These are phyloP conservation scores for Coemansia sp. DNA, from an alignment of 192 early-diverging fungal species.

Conservation along the genomic window DNA sequence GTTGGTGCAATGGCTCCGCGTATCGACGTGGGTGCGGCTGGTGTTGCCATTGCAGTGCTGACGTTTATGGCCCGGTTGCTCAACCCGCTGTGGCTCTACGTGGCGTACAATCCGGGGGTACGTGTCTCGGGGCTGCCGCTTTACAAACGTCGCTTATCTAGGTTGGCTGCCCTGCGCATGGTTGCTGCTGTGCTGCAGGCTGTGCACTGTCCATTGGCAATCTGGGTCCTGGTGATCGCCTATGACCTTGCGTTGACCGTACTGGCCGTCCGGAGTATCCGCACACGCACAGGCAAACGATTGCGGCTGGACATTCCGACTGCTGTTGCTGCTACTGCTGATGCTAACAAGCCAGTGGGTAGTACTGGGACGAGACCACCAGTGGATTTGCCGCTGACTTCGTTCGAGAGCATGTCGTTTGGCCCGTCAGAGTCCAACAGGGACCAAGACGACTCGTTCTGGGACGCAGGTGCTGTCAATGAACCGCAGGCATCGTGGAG, in stretches of 20 bases:
- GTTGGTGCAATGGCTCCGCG: background rate
- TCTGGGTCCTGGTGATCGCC: constrained; percentile 6
- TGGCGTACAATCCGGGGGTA: constrained; percentile 29
- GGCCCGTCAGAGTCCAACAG: constrained; percentile 35
- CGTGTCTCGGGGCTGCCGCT: constrained; percentile 31
- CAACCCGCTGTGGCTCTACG: constrained; percentile 45
- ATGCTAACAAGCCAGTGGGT: too few relatives aligned
- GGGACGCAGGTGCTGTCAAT: constrained; percentile 6
- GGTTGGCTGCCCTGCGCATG: constrained; percentile 18
- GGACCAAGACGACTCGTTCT: constrained; percentile 40
- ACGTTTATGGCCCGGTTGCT: constrained; percentile 26
- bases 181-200: constrained; percentile 12
- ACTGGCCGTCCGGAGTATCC: constrained; percentile 12
- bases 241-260: constrained; percentile 27
- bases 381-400: constrained; percentile 13
- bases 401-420: constrained; percentile 41
- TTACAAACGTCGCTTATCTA: constrained; percentile 23
- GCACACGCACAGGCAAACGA: constrained; percentile 14
- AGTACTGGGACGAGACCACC: too few relatives aligned
- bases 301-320: too few relatives aligned
- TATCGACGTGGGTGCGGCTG: background rate
- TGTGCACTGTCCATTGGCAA: background rate
- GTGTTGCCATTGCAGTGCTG: constrained; percentile 10
- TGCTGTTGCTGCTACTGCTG: too few relatives aligned
- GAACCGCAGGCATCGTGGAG: constrained; percentile 1